These are phyloP conservation scores for Blumeria hordei DNA, from an alignment of 2,329 filamentous ascomycete species.

Conservation along the genomic window DNA sequence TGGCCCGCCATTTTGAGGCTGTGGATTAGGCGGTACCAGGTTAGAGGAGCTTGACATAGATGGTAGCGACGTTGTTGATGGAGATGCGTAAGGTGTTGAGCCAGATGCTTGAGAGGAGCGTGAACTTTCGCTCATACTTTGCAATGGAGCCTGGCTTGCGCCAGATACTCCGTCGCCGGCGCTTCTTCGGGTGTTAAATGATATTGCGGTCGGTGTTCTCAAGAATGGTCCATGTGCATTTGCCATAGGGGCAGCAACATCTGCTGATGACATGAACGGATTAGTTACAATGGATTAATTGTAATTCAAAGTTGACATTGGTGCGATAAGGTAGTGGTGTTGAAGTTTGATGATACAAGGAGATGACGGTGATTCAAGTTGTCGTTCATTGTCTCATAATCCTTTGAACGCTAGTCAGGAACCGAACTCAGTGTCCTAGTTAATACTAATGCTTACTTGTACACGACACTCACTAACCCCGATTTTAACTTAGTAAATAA, in stretches of 20 bases:
- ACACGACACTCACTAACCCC: too few species aligned
- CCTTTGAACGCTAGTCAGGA: slow-evolving; percentile 1
- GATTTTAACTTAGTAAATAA: too few species aligned
- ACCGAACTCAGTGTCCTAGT: neutral
- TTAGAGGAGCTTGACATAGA: slow-evolving; percentile 14
- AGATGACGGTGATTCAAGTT: slow-evolving; percentile 1
- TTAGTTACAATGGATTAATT: slow-evolving; percentile 1
- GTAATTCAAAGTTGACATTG: slow-evolving; percentile 3
- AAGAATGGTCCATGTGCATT: slow-evolving; percentile 13
- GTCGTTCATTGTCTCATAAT: slow-evolving; percentile 4
- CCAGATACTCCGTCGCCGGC: slow-evolving; percentile 7
- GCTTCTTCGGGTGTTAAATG: slow-evolving; percentile 8
- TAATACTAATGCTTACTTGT: too few species aligned
- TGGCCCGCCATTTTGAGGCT: slow-evolving; percentile 25
- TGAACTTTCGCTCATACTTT: slow-evolving; percentile 16
- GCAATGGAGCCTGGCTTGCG: slow-evolving; percentile 14
- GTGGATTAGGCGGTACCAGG: slow-evolving; percentile 16
- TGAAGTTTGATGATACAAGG: neutral
- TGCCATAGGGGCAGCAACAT: slow-evolving; percentile 12
- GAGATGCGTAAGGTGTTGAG: slow-evolving; percentile 26
- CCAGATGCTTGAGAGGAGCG: slow-evolving; percentile 38
- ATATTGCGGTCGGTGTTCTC: slow-evolving; percentile 14
- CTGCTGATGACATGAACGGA: slow-evolving; percentile 12
- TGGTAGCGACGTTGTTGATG: slow-evolving; percentile 14
- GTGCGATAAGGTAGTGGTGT: neutral